A percentile compares a stretch with the other conserved stretches of the same genome.
Evolutionary conservation across 108 stramenopile genomes (phyloP).

Genomic region (Nitzschia putrida): DNA sequence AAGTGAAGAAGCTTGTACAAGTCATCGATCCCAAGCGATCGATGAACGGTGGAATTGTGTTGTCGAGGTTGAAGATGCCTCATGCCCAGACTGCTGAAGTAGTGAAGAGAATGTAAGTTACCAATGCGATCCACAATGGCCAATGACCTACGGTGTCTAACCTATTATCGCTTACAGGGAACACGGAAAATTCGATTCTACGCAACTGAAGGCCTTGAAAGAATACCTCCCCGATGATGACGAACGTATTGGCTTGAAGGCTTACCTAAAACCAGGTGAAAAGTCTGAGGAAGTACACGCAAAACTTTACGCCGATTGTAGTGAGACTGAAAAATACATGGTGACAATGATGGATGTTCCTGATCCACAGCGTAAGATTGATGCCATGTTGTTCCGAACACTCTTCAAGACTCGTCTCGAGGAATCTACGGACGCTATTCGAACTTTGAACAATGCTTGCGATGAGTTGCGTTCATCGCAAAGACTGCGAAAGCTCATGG

Average conservation of each 20-base stretch:
- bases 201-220: slow-evolving; percentile 72
- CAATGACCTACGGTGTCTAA: not conserved
- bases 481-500: slow-evolving; percentile 83
- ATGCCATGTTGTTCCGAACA: slow-evolving; percentile 81
- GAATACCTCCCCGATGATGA: slow-evolving; percentile 79
- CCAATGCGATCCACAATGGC: not conserved
- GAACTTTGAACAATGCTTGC: slow-evolving; percentile 72
- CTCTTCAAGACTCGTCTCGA: slow-evolving; percentile 72
- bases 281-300: slow-evolving; percentile 39
- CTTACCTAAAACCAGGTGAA: slow-evolving; percentile 63
- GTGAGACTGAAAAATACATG: slow-evolving; percentile 86
- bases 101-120: slow-evolving; percentile 77
- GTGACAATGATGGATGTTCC: slow-evolving; percentile 69
- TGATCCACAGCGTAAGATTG: slow-evolving; percentile 67
- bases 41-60: slow-evolving; percentile 90
- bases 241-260: slow-evolving; percentile 56
- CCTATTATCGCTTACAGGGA: slow-evolving; percentile 44
- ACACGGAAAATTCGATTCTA: slow-evolving; percentile 65
- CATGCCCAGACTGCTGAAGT: slow-evolving; percentile 64
- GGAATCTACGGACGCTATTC: slow-evolving; percentile 62
- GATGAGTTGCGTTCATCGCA: slow-evolving; percentile 75
- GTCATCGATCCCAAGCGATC: slow-evolving; percentile 88
- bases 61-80: slow-evolving; percentile 75
- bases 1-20: slow-evolving; percentile 81
- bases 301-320: slow-evolving; percentile 58